A percentile compares a stretch with the other conserved stretches of the same genome.
Evolutionary conservation across 2,329 filamentous ascomycete genomes (phyloP).

Genomic region (Niveomyces coronatus): DNA sequence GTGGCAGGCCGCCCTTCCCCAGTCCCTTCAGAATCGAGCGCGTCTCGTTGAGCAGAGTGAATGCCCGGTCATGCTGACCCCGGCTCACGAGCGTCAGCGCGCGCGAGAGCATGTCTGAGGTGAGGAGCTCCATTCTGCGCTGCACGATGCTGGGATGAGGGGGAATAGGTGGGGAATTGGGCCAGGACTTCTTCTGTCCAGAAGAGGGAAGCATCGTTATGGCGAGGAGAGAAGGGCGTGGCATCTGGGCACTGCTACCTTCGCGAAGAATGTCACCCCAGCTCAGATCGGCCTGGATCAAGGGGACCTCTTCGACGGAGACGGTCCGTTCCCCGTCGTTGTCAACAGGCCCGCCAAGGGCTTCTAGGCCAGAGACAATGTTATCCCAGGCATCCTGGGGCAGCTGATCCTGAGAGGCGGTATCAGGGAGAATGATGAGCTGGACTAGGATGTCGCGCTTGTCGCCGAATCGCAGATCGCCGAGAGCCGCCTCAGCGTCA

Average conservation of each 20-base stretch:
- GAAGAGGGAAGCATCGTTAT: conserved; percentile 86
- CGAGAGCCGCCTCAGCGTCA: conserved; percentile 85
- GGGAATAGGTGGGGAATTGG: conserved; percentile 69
- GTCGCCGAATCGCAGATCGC: conserved; percentile 89
- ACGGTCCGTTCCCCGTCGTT: conserved; percentile 72
- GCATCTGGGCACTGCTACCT: conserved; percentile 73
- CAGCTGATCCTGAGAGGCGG: conserved; percentile 66
- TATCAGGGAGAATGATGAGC: conserved; percentile 84
- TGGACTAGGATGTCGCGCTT: conserved; percentile 92
- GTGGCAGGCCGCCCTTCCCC: conserved; percentile 87
- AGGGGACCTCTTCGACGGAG: conserved; percentile 86
- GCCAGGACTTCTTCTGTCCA: conserved; percentile 56
- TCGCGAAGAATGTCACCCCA: conserved; percentile 92
- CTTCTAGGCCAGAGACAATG: conserved; percentile 90
- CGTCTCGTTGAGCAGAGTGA: conserved; percentile 87
- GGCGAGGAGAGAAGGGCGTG: conserved; percentile 80
- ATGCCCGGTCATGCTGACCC: conserved; percentile 85
- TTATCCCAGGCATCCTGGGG: conserved; percentile 96
- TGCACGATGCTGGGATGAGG: conserved; percentile 94
- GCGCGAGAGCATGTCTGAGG: conserved; percentile 93
- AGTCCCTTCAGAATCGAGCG: conserved; percentile 91
- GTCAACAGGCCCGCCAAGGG: conserved; percentile 78
- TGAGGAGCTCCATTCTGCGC: conserved; percentile 91
- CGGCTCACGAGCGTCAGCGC: conserved; percentile 84
- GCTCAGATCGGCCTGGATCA: conserved; percentile 87